Evolutionary conservation across 176 grass and related monocot species (phyloP).

Genomic region (Pontederia paniculata): DNA sequence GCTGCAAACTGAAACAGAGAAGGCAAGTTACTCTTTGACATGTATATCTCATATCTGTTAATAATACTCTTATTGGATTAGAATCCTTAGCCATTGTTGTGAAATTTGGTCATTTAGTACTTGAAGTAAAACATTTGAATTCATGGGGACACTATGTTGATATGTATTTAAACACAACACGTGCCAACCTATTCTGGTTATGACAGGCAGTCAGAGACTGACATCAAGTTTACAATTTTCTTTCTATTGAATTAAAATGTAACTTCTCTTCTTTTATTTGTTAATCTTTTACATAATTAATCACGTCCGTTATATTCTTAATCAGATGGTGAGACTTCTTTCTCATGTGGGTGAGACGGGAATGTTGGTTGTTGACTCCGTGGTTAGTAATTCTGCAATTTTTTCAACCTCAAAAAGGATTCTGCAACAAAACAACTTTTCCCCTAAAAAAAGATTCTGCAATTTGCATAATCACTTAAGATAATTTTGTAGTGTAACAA

Average conservation of each 20-base stretch:
- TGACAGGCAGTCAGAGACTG: no score
- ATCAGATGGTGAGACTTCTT: slow-evolving; percentile 68
- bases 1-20: slow-evolving; percentile 81
- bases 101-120: no score
- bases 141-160: neutral
- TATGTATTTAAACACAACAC: neutral
- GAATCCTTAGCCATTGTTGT: no score
- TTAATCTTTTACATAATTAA: neutral
- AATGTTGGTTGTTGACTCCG: slow-evolving; percentile 95
- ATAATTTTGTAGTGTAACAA: slow-evolving; percentile 7
- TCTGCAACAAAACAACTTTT: no score
- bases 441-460: no score
- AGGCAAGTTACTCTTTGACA: slow-evolving; percentile 27
- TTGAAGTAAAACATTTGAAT: no score
- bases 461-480: neutral
- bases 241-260: no score
- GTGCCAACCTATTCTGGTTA: neutral
- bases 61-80: no score
- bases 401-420: no score
- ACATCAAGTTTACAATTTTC: no score
- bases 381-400: slow-evolving; percentile 45
- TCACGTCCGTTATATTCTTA: neutral
- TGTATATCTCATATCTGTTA: neutral
- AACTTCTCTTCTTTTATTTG: neutral
- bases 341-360: slow-evolving; percentile 80